Conservation (phyloP, 768 basidiomycete species). For the Harrya chromipes region DNA sequence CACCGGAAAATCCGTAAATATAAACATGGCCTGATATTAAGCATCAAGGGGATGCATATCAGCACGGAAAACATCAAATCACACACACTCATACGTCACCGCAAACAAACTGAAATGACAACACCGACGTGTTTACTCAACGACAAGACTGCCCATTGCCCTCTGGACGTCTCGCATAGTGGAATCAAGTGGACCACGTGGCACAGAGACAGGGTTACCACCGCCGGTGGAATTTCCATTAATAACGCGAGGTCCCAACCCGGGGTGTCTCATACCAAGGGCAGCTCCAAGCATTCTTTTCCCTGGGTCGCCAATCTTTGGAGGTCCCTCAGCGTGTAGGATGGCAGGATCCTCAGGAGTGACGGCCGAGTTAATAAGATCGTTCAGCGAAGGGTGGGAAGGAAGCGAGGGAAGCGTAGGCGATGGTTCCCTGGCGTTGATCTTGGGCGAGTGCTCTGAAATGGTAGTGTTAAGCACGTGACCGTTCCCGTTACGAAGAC, state of each 20-base stretch:
- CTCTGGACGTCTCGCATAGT: conserved; percentile 68
- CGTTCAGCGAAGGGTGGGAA: conserved; percentile 79
- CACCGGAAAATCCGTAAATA: conserved; percentile 13
- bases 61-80: conserved; percentile 17
- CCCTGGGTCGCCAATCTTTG: conserved; percentile 83
- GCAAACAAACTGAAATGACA: conserved; percentile 11
- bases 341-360: conserved; percentile 66
- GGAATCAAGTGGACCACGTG: conserved; percentile 46
- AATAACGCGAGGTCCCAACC: conserved; percentile 59
- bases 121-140: conserved; percentile 48
- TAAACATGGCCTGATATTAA: conserved; percentile 18
- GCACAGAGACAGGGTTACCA: conserved; percentile 24
- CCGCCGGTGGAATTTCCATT: conserved; percentile 37
- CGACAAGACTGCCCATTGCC: conserved; percentile 73
- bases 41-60: conserved; percentile 20
- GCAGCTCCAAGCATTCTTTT: conserved; percentile 88
- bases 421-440: conserved; percentile 65
- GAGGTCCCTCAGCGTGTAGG: conserved; percentile 50
- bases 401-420: conserved; percentile 80
- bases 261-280: conserved; percentile 79
- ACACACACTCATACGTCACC: conserved; percentile 20
- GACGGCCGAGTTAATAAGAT: conserved; percentile 74
- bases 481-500: conserved; percentile 30
- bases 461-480: conserved; percentile 44
- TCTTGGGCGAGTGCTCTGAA: conserved; percentile 45